Evolutionary conservation across 108 stramenopile genomes (phyloP), one percentile per base, ranked within the genome.

Genomic region (Stephanodiscus triporus): DNA sequence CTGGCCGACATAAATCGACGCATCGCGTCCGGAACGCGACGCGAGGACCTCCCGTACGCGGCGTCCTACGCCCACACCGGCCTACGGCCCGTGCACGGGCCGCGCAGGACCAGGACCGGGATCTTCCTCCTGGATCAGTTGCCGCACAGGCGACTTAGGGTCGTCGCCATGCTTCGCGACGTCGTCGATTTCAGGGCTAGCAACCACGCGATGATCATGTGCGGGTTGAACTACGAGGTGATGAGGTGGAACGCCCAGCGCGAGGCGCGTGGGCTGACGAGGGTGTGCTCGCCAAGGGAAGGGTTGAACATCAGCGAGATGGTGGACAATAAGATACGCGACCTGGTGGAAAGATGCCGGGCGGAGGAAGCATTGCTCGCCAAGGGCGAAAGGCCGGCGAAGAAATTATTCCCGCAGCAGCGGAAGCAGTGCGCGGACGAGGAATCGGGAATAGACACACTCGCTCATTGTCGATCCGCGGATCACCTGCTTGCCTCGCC

Each of bases 181-280:
- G 64, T 72, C 0, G 57, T 66, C 24, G 79, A 80, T 42, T 74
- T 80, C 51, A 42, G 79, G 20, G 79, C 79, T 9, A 66, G 63
- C 56, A 80, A 80, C 68, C 79, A 80, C 65, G 79, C 79, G 26
- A 80, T 80, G 79, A 80, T 80, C n/a, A 80, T 80, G 79, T 80
- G 79, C 32, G 79, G 79, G 10, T 54, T 80, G 55, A 80, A 80
- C 50, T 58, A 73, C 37, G 78, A 80, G 55, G 72, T 80, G 1
- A 30, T 32, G 0, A 42, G 60, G 38, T 80, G 56, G 26, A 80
- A 80, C 53, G 34, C 22, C 19, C 58, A 69, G 17, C 60, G 79
- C 4, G 63, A 42, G 11, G 32, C 27, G 4, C 17, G 29, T 7
- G 79, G 73, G 9, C 51, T 74, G 6, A 51, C 72, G n/a, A 40